phyloP scores from a whole-genome alignment of 176 grass and related monocot species.

The Otatea glauca region DNA sequence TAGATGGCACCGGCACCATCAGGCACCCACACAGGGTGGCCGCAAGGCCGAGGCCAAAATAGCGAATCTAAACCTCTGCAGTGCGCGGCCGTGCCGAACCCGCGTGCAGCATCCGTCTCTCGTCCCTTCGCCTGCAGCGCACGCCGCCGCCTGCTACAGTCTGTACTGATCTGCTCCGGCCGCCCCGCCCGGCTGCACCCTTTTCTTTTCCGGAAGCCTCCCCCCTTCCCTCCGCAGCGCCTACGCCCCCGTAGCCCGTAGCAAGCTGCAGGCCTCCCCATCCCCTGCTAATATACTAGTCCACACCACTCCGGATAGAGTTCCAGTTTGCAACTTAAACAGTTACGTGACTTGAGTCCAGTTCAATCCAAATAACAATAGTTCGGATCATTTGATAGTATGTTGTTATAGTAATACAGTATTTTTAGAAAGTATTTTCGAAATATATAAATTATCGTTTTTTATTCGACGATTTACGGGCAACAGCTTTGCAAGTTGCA shows the following conservation, averaged over 20 bases:
- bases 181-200: neutral
- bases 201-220: slow-evolving; percentile 64
- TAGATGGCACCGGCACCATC: no score
- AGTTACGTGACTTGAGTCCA: no score
- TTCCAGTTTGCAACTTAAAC: no score
- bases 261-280: neutral
- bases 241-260: neutral
- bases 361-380: no score
- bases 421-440: no score
- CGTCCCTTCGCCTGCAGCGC: neutral
- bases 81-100: slow-evolving; percentile 37
- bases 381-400: no score
- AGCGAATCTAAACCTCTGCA: slow-evolving; percentile 50
- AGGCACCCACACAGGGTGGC: neutral
- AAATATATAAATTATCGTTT: no score
- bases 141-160: slow-evolving; percentile 51
- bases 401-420: no score
- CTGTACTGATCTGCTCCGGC: slow-evolving; percentile 49
- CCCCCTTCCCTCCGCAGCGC: neutral
- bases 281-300: neutral
- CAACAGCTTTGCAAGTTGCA: no score
- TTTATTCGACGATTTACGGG: no score
- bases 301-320: no score
- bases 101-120: neutral
- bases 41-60: slow-evolving; percentile 36